Evolutionary conservation across 208 protist genomes (phyloP).

Genomic region (Trypanosoma congolense): DNA sequence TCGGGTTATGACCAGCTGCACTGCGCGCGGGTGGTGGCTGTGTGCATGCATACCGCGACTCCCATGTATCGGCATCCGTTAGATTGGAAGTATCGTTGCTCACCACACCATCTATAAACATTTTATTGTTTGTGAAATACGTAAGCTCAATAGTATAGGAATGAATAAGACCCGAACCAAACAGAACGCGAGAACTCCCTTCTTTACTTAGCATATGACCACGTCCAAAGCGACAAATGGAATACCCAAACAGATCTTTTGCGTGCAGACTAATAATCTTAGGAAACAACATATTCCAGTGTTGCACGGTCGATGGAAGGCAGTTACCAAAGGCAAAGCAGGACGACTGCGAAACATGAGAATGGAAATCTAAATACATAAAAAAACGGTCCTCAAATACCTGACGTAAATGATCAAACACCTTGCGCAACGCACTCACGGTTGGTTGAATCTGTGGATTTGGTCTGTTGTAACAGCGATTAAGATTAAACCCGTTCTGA

Average conservation of each 20-base stretch:
- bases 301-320: constrained; percentile 63
- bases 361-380: constrained; percentile 92
- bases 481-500: constrained; percentile 90
- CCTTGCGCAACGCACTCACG: constrained; percentile 67
- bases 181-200: constrained; percentile 77
- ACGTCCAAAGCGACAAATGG: constrained; percentile 65
- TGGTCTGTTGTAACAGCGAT: constrained; percentile 90
- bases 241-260: constrained; percentile 64
- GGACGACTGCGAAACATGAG: constrained; percentile 86
- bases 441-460: constrained; percentile 71
- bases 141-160: constrained; percentile 83
- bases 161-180: constrained; percentile 69
- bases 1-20: neutral
- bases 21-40: neutral
- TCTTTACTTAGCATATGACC: constrained; percentile 78
- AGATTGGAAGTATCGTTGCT: neutral
- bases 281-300: constrained; percentile 82
- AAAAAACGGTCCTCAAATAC: constrained; percentile 68
- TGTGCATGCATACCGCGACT: constrained; percentile 11
- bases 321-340: constrained; percentile 92
- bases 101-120: constrained; percentile 49
- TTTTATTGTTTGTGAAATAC: constrained; percentile 64
- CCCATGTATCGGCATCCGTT: constrained; percentile 12
- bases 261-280: constrained; percentile 74
- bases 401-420: constrained; percentile 70